Evolutionary conservation across 148 eudicot species (phyloP), one percentile per base, ranked within the genome.

Genomic region (Beta vulgaris): DNA sequence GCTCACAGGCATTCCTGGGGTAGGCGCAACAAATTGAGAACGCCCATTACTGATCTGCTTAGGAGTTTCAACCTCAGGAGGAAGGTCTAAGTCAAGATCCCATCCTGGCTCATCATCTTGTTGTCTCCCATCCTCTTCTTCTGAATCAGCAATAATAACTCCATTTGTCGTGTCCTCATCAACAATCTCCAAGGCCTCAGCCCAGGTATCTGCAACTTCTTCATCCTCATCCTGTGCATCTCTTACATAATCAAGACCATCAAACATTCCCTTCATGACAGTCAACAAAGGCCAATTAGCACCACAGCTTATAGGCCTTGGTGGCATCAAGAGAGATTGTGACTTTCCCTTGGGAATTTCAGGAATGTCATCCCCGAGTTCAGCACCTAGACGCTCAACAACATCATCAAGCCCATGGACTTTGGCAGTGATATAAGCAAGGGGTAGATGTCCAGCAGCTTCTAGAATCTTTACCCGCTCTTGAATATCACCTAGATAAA

Each of bases 381-480:
- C 80, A 64, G 80, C 54, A 66, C 89, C 91, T 48, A 91, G 80
- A 82, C 84, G 86, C 28, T 87, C 86, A 37, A 76, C 87, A 61
- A 71, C 64, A 51, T 87, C 89, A 54, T 87, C 71, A 21, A 91
- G 85, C 68, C 91, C 92, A 68, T 88, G 91, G 62, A 70, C 79
- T 44, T 86, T 76, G 53, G 95, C 95, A 39, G 91, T 90, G 28
- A 87, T 71, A 66, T 88, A 90, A 39, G 91, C 95, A 70, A 90
- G 91, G 19, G 91, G 91, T 63, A 86, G 66, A 76, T 88, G 91
- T 53, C 89, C 91, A 10, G 85, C 88, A 46, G 84, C 80, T 75
- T 88, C 90, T 32, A 90, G 77, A 79, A 88, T 86, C 86, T 88
- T 88, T n/a, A 90, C 88, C 55, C 95, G 90, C 84, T 90, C 91